Evolutionary conservation across 1,139 yeast genomes (phyloP), one percentile per base, ranked within the genome.

Genomic region (Debaryomycetaceae sp.): DNA sequence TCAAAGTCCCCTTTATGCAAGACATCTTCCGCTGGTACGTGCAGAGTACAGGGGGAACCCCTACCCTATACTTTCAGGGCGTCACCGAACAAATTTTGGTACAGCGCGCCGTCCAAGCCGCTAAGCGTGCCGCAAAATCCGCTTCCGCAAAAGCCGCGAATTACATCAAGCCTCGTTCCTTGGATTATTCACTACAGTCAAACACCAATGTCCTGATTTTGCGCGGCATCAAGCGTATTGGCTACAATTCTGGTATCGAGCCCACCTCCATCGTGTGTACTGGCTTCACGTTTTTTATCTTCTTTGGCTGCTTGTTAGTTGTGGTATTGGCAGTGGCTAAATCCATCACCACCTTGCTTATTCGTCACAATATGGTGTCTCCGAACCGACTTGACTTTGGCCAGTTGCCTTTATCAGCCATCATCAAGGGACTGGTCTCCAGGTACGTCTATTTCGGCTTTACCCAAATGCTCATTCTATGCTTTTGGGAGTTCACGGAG

Each of bases 11-110:
- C 3, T 79, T 79, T 44, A 78, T 80, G 86, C 87, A 78, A 52
- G 61, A 73, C 33, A 76, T 80, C 41, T 77, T 80, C 49, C 63
- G 87, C 44, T 80, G 92, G 92, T 80, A 77, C 42, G 72, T 80
- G 27, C 85, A 80, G 51, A 58, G 82, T 30, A 79, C 90, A 3
- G 92, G 92, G 30, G 92, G 92, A 28, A 55, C 63, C 1, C 86
- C 90, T 26, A 55, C 77, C 7, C 56, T 73, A 29, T 73, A 73
- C 45, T 57, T 79, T 37, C 63, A 73, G 3, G 68, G 74, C 6
- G 64, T 72, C 4, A 65, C 76, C 5, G 58, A 67, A 34, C 75
- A 77, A 37, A 68, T 79, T 20, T 59, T 80, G 48, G 81, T 77
- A 13, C 90, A 80, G 51, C 68, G 86, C 55, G 71, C 81, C 12